Percentiles rank a stretch among this genome's conserved stretches.
These are phyloP conservation scores for Elongisporangium senticosum DNA, from an alignment of 352 stramenopile genomes.

Conservation along the genomic window DNA sequence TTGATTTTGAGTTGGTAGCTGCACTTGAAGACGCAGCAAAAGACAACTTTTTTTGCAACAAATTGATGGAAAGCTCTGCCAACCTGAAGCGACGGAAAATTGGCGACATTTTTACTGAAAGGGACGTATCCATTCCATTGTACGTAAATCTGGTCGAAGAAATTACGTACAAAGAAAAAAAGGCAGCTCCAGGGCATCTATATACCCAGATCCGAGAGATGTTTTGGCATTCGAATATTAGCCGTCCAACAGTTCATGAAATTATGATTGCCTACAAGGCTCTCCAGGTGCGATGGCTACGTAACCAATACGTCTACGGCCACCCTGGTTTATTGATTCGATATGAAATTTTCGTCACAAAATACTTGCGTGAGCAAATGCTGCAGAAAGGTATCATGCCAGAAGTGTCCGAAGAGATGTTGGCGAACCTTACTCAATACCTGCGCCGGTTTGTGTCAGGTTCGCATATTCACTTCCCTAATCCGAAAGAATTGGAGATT, in stretches of 20 bases:
- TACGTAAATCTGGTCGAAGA: constrained; percentile 62
- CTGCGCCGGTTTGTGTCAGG: constrained; percentile 52
- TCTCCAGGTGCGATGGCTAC: constrained; percentile 34
- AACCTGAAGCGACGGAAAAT: neutral
- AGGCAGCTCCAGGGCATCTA: constrained; percentile 28
- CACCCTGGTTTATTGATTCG: constrained; percentile 38
- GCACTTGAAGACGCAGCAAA: constrained; percentile 21
- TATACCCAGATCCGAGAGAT: constrained; percentile 31
- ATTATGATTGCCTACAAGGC: constrained; percentile 22
- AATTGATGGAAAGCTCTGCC: constrained; percentile 1
- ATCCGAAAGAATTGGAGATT: constrained; percentile 22
- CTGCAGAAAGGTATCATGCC: constrained; percentile 1
- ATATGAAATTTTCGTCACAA: constrained; percentile 54
- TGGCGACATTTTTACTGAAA: neutral
- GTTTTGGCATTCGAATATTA: constrained; percentile 26
- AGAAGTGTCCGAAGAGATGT: constrained; percentile 8
- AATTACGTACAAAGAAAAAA: constrained; percentile 35
- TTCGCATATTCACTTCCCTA: constrained; percentile 42
- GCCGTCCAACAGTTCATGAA: constrained; percentile 40
- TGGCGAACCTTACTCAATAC: constrained; percentile 16
- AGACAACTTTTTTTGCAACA: constrained; percentile 8
- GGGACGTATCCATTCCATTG: constrained; percentile 20
- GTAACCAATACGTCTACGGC: constrained; percentile 27
- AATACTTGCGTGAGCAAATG: constrained; percentile 27
- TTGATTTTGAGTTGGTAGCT: constrained; percentile 16